phyloP scores from a whole-genome alignment of 225 moss, liverwort and hornwort species.

The Asterella californica region DNA sequence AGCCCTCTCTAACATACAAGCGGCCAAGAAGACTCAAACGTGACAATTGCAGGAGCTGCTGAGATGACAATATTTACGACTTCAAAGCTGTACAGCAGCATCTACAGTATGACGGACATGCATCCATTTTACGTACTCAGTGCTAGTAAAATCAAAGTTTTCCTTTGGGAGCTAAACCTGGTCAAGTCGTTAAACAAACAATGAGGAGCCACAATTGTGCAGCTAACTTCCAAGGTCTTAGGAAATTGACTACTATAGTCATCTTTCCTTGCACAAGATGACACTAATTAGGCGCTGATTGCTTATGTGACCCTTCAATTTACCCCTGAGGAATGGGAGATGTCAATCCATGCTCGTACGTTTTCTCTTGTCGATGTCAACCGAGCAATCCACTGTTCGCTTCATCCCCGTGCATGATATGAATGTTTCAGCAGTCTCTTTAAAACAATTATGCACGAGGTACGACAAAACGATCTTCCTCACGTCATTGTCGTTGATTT shows the following conservation, averaged over 20 bases:
- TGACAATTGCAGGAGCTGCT: background rate
- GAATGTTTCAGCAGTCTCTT: constrained; percentile 91
- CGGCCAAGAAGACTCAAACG: background rate
- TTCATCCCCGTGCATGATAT: constrained; percentile 86
- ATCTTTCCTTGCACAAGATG: background rate
- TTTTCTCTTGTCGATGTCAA: constrained; percentile 94
- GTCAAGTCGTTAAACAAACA: no score
- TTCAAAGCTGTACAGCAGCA: background rate
- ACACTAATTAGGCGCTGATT: background rate
- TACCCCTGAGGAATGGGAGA: background rate
- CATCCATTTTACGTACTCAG: no score
- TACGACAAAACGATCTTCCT: constrained; percentile 91
- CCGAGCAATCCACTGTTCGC: constrained; percentile 72
- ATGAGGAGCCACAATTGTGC: background rate
- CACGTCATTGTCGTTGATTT: constrained; percentile 77
- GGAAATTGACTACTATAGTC: background rate
- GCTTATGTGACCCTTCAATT: background rate
- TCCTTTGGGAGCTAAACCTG: background rate
- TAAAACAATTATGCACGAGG: constrained; percentile 91
- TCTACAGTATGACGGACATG: background rate
- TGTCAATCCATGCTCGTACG: constrained; percentile 36
- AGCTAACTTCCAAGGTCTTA: background rate
- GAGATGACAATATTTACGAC: no score
- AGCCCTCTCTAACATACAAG: background rate
- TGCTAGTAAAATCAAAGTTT: background rate